A percentile compares a stretch with the other conserved stretches of the same genome.
These are phyloP conservation scores for Pilobolus umbonatus DNA, from an alignment of 192 early-diverging fungal species.

Conservation along the genomic window DNA sequence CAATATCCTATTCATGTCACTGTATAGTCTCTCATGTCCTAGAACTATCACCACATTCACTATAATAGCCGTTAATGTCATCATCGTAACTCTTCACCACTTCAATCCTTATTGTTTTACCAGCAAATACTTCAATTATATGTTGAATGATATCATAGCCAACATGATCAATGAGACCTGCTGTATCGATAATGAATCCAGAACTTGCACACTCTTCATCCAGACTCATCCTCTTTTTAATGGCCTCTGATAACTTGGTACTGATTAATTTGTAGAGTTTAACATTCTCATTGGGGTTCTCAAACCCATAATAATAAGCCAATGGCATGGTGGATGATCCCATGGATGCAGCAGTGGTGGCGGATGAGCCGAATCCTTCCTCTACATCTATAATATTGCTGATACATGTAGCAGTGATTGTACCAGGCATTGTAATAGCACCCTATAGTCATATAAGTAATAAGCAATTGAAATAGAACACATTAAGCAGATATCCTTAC, in stretches of 20 bases:
- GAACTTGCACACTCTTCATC: conserved; percentile 60
- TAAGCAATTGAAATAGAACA: background rate
- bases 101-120: conserved; percentile 24
- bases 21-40: conserved; percentile 92
- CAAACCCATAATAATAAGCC: conserved; percentile 88
- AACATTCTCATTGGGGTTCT: conserved; percentile 67
- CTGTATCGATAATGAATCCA: conserved; percentile 85
- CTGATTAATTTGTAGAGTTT: conserved; percentile 75
- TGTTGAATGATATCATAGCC: conserved; percentile 74
- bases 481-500: too few relatives aligned
- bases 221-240: conserved; percentile 56
- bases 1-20: conserved; percentile 62
- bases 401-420: conserved; percentile 74
- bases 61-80: conserved; percentile 15
- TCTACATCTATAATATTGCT: conserved; percentile 80
- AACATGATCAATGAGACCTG: conserved; percentile 70
- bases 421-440: conserved; percentile 81
- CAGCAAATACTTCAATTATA: conserved; percentile 63
- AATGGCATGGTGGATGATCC: conserved; percentile 71
- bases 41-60: conserved; percentile 85
- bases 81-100: background rate
- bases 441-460: conserved; percentile 41
- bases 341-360: conserved; percentile 57
- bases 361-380: conserved; percentile 70
- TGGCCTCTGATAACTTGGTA: conserved; percentile 53